Base-by-base conservation (phyloP, 331 rosid genomes). In the Malus hybrid region DNA sequence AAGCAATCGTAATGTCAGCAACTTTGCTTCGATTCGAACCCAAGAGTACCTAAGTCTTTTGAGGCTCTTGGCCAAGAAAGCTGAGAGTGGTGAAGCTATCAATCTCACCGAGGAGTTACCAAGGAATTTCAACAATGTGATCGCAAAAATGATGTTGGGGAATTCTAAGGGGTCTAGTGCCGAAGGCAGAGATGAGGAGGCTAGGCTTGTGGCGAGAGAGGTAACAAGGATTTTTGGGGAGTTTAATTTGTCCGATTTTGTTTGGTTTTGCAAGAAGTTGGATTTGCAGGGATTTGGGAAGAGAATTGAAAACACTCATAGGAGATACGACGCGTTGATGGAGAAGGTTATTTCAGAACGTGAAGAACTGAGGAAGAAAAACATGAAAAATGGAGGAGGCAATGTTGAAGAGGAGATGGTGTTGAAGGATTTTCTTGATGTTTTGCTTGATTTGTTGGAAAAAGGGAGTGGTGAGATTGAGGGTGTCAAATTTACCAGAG, bases 221-320 rank as follows among this genome's bases (percentile, higher is more conserved):
- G 80, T 78, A 65, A 48, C 81, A 3, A 73, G 76, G 82, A 84
- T 90, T 13, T 76, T 85, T 1, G 88, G 89, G 0, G 85, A 87
- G 61, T 80, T 86, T 3, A 90, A 87, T 46, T 34, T 85, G 0
- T 66, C 85, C 0, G 86, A 90, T 33, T 83, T 79, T 15, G 76
- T 88, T n/a, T 82, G 91, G 87, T 69, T 87, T 0, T 69, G 80
- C 65, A 85, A 61, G 71, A 79, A 63, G 15, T 50, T 87, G 31
- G 91, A 87, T 78, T 16, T 90, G 39, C 90, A 88, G n/a, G 66
- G 83, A 4, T 82, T 85, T 32, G 72, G 83, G 70, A 87, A 84
- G 77, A 83, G 90, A 31, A 76, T 77, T 0, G 89, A 83, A 74
- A 44, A 69, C 6, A 77, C 80, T 1, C 76, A 65, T 4, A 50